Conservation (phyloP, 202 grass and related monocot genomes). For the Bolboschoenoplectus hybrid region DNA sequence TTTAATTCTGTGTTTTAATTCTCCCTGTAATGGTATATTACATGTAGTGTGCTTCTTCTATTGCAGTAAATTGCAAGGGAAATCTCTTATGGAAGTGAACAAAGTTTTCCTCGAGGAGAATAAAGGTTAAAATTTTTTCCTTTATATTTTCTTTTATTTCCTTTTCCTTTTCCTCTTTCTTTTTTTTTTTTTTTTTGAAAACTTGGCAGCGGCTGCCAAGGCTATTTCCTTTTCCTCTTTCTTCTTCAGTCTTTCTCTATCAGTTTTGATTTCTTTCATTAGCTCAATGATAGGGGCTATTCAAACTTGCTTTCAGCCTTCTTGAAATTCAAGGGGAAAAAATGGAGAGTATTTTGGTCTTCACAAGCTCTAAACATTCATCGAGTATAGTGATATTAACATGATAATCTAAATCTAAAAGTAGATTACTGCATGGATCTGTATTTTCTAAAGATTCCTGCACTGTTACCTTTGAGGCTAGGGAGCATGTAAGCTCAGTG, state of each 20-base stretch:
- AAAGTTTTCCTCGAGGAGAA: slow-evolving; percentile 78
- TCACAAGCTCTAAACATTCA: neutral
- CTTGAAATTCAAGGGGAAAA: neutral
- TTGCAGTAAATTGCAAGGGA: slow-evolving; percentile 87
- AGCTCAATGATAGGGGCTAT: neutral
- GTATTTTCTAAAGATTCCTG: neutral
- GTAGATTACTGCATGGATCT: neutral
- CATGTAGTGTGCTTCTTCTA: slow-evolving; percentile 6
- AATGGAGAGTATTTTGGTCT: neutral
- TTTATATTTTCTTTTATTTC: slow-evolving; percentile 31
- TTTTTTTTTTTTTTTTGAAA: neutral
- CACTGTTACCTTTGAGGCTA: neutral
- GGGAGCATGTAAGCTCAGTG: neutral
- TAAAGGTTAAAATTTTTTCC: slow-evolving; percentile 50
- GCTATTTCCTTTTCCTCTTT: neutral
- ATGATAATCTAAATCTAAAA: slow-evolving; percentile 20
- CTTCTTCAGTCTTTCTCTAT: neutral
- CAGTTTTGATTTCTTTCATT: neutral
- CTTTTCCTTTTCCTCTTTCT: neutral
- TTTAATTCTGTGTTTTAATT: slow-evolving; percentile 1
- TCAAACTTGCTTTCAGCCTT: neutral
- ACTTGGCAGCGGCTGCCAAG: neutral
- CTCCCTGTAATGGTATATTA: neutral
- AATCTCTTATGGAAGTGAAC: slow-evolving; percentile 90
- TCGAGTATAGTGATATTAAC: neutral